These are phyloP conservation scores for Cornus controversa DNA, from an alignment of 148 eudicot species.

Conservation along the genomic window DNA sequence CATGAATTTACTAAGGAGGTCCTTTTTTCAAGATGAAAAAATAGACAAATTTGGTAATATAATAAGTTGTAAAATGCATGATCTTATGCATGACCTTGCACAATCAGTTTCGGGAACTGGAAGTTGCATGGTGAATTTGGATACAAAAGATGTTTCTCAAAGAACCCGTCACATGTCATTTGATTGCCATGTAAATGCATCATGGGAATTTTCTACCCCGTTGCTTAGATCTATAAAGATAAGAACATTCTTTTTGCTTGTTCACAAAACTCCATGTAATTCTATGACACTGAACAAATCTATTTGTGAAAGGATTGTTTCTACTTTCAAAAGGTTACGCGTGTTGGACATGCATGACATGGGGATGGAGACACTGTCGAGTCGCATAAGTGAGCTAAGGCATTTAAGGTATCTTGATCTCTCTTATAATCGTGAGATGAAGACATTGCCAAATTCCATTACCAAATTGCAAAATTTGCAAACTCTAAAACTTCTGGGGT, in stretches of 20 bases:
- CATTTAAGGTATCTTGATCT: constrained; percentile 45
- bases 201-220: no score
- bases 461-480: constrained; percentile 34
- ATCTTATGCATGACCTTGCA: constrained; percentile 50
- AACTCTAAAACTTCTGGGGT: background rate
- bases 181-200: background rate
- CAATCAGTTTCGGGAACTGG: constrained; percentile 26
- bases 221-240: background rate
- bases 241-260: constrained; percentile 19
- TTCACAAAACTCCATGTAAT: background rate
- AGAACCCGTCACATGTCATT: constrained; percentile 26
- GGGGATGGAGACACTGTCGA: constrained; percentile 15
- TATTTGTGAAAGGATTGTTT: background rate
- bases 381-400: constrained; percentile 15
- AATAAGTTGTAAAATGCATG: constrained; percentile 30
- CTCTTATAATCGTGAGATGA: background rate
- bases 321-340: no score
- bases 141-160: background rate
- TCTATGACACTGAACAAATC: background rate
- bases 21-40: constrained; percentile 31
- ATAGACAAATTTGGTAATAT: constrained; percentile 11
- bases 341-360: constrained; percentile 20
- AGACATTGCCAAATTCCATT: constrained; percentile 19
- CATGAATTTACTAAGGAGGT: constrained; percentile 19
- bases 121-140: background rate